A percentile compares a stretch with the other conserved stretches of the same genome.
These are phyloP conservation scores for Cucumis cinereus DNA, from an alignment of 306 rosid genomes.

Conservation along the genomic window DNA sequence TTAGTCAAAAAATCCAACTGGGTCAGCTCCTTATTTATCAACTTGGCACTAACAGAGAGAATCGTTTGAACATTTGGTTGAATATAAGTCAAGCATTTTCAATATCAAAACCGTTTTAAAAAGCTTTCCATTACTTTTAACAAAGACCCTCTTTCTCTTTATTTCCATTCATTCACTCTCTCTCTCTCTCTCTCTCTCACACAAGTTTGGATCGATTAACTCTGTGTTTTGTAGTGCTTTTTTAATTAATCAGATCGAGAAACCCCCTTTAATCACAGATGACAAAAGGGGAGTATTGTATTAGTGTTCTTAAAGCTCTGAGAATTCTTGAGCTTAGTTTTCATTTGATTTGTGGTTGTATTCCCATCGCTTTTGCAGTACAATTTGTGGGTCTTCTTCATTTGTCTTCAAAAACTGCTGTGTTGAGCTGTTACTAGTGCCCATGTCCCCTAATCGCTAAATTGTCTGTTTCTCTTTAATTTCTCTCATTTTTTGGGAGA, in stretches of 20 bases:
- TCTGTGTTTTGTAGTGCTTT: constrained; percentile 15
- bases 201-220: constrained; percentile 17
- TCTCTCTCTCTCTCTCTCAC: constrained; percentile 2
- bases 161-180: too few relatives aligned
- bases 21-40: background rate
- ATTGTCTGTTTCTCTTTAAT: constrained; percentile 16
- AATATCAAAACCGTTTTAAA: background rate
- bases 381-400: constrained; percentile 39
- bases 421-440: constrained; percentile 17
- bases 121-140: constrained; percentile 12
- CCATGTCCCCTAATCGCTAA: background rate
- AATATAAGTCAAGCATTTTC: constrained; percentile 26
- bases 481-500: constrained; percentile 12
- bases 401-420: constrained; percentile 12
- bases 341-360: constrained; percentile 17
- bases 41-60: background rate
- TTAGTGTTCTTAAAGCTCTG: constrained; percentile 26
- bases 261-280: constrained; percentile 11
- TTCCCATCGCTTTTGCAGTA: constrained; percentile 12
- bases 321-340: constrained; percentile 19
- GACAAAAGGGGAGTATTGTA: constrained; percentile 8
- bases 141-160: constrained; percentile 7
- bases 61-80: background rate
- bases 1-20: background rate
- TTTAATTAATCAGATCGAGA: constrained; percentile 27